Evolutionary conservation across 441 rosid genomes (phyloP).

Genomic region (Erysimum cheiri): DNA sequence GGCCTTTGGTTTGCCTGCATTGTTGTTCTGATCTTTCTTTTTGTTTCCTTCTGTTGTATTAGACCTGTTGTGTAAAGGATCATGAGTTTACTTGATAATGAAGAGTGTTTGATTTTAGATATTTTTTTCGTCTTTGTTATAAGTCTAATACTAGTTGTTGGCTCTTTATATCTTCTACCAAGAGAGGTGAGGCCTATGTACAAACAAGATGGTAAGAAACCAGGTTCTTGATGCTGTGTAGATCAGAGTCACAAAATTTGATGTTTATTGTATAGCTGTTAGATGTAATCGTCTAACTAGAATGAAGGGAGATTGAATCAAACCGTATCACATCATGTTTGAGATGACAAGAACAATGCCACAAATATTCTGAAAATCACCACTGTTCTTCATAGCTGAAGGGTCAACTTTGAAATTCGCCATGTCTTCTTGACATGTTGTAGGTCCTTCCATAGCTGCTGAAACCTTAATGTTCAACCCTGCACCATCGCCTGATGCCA

Average conservation of each 20-base stretch:
- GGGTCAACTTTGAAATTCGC: constrained; percentile 32
- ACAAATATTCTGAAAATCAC: constrained; percentile 38
- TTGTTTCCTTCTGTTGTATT: neutral
- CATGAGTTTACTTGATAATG: constrained; percentile 6
- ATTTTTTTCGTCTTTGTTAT: neutral
- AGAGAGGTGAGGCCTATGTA: neutral
- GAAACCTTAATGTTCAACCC: constrained; percentile 44
- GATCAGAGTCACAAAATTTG: neutral
- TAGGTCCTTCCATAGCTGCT: constrained; percentile 38
- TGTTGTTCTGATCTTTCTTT: neutral
- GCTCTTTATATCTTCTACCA: neutral
- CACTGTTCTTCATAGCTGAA: constrained; percentile 21
- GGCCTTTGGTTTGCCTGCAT: neutral
- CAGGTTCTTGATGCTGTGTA: constrained; percentile 18
- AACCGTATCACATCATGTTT: constrained; percentile 36
- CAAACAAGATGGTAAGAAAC: neutral
- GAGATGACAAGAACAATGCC: constrained; percentile 43
- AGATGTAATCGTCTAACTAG: neutral
- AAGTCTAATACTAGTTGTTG: neutral
- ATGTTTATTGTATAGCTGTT: neutral
- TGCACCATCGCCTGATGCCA: constrained; percentile 11
- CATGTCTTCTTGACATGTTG: constrained; percentile 32
- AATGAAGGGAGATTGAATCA: constrained; percentile 22
- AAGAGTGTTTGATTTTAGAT: constrained; percentile 7
- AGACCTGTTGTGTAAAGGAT: constrained; percentile 18